Evolutionary conservation across 352 stramenopile genomes (phyloP), one percentile per base, ranked within the genome.

Genomic region (Pythium scleroteichum): DNA sequence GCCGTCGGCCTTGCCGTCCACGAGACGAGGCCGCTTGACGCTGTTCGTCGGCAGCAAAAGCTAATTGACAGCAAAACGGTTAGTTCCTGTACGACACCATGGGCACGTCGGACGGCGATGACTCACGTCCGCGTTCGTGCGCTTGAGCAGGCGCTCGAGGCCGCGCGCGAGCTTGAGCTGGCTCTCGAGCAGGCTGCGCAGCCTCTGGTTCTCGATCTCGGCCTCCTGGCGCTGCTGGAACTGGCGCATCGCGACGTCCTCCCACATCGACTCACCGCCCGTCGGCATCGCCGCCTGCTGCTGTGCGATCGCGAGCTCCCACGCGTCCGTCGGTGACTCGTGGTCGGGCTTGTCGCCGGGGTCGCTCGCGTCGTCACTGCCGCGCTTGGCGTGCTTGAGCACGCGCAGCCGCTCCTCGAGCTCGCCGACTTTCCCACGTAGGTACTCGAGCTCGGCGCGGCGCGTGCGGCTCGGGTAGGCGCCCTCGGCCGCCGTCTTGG

Each of bases 101-200:
- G n/a, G n/a, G n/a, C n/a, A n/a, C n/a, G n/a, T n/a, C 16, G 24
- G 19, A 26, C 4, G 19, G 42, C 19, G 42, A 12, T 5, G 4
- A 59, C 59, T 50, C 45, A 68, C 61, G 39, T 69, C 62, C 10
- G 53, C 49, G 20, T 69, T 69, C 12, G 53, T 64, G 24, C 62
- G 62, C 53, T 64, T 63, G 39, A 69, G 52, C 8, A 68, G 46
- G 2, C 60, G 52, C 47, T 68, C 60, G 14, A 68, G 40, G 1
- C 53, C 47, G 26, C 53, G 52, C 64, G 71, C 77, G 44, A 87
- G 70, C 65, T 86, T 85, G 62, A 89, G 74, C 46, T 89, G 79
- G 19, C 69, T 78, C 47, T 87, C 77, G 38, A 89, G 62, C 39
- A 84, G 68, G 8, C 68, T 53, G 52, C 78, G 78, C 4, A 89